Evolutionary conservation across 2,329 filamentous ascomycete genomes (phyloP).

Genomic region (Cercospora canescens): DNA sequence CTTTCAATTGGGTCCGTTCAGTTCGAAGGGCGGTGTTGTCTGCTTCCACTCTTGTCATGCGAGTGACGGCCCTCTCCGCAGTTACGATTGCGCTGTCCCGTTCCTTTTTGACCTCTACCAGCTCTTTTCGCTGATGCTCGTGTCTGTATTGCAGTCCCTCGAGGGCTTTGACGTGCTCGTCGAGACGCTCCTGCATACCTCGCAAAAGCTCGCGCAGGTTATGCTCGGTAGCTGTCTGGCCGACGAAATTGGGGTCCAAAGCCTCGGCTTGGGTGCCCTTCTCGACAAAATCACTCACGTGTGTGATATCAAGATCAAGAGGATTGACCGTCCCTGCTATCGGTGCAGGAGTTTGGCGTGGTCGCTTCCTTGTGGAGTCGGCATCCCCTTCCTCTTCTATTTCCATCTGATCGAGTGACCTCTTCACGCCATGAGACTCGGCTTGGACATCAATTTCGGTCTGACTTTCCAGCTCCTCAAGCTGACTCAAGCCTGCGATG

Average conservation of each 20-base stretch:
- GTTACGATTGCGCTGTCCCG: conserved; percentile 30
- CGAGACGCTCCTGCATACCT: conserved; percentile 26
- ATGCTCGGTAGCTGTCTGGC: conserved; percentile 18
- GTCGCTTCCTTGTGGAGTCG: conserved; percentile 25
- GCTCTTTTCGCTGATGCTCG: conserved; percentile 34
- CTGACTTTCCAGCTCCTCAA: conserved; percentile 36
- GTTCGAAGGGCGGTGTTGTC: conserved; percentile 26
- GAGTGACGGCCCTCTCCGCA: conserved; percentile 26
- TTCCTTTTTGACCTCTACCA: conserved; percentile 28
- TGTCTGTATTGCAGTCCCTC: conserved; percentile 35
- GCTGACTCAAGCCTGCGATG: conserved; percentile 25
- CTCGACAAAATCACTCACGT: conserved; percentile 45
- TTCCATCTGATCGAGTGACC: conserved; percentile 11
- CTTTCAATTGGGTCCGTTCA: conserved; percentile 30
- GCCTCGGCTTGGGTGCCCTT: conserved; percentile 26
- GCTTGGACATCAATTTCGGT: conserved; percentile 33
- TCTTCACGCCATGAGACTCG: conserved; percentile 22
- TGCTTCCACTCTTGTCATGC: conserved; percentile 23
- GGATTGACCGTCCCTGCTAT: conserved; percentile 34
- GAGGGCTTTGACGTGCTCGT: conserved; percentile 33
- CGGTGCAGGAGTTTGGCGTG: conserved; percentile 18
- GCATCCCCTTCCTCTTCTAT: conserved; percentile 8
- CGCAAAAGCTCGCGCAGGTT: conserved; percentile 27
- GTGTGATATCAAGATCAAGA: conserved; percentile 39
- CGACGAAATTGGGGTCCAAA: neutral